Evolutionary conservation across 176 grass and related monocot species (phyloP).

Genomic region (Guadua angustifolia): DNA sequence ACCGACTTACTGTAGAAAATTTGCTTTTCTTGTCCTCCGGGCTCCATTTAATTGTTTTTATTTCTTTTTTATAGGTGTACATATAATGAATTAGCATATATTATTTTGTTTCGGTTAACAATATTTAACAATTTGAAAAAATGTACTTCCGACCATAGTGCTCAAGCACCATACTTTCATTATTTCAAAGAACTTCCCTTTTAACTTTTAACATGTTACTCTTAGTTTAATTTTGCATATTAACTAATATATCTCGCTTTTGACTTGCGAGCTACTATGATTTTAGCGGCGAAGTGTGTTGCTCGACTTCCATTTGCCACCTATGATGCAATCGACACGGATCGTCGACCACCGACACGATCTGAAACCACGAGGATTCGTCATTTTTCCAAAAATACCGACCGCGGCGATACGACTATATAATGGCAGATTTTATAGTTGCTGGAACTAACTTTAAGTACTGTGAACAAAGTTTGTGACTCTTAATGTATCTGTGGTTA

Average conservation of each 20-base stretch:
- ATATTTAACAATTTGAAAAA: not conserved
- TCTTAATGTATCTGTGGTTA: no score
- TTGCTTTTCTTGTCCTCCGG: not conserved
- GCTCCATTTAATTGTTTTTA: not conserved
- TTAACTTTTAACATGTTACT: not conserved
- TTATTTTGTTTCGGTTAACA: not conserved
- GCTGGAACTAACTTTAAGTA: no score
- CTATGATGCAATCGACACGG: no score
- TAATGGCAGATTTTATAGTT: no score
- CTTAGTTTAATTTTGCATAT: slow-evolving; percentile 23
- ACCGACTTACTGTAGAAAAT: not conserved
- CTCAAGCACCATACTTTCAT: not conserved
- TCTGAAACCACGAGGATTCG: no score
- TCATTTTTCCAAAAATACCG: no score
- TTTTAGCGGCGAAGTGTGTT: slow-evolving; percentile 87
- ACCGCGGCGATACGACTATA: no score
- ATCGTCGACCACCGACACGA: no score
- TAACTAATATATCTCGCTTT: slow-evolving; percentile 22
- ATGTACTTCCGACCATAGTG: not conserved
- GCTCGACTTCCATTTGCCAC: slow-evolving; percentile 85
- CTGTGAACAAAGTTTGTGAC: no score
- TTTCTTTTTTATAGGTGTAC: not conserved
- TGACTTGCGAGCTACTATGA: slow-evolving; percentile 79
- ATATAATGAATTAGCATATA: slow-evolving; percentile 4
- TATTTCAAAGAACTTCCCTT: not conserved